Percentiles rank a stretch among this genome's conserved stretches.
Conservation (phyloP, 1,284 basidiomycete genomes). For the Cutaneotrichosporon sp. region DNA sequence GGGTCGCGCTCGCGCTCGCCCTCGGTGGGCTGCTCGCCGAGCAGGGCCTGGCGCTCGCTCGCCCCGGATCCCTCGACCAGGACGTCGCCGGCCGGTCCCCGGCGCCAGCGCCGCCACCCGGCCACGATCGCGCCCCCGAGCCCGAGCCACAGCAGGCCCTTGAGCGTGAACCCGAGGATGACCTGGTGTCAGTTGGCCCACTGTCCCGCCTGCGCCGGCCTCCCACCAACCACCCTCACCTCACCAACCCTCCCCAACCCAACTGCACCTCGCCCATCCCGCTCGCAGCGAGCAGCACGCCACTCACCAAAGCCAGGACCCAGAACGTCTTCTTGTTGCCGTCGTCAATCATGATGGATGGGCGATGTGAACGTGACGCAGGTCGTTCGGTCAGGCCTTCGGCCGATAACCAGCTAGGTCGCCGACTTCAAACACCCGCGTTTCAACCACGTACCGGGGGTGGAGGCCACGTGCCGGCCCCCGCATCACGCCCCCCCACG, state of each 20-base stretch:
- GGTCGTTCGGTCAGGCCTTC: neutral
- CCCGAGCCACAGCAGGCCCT: neutral
- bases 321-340: neutral
- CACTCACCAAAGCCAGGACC: neutral
- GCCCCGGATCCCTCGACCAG: neutral
- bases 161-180: neutral
- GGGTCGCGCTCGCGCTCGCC: neutral
- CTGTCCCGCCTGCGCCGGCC: too few relatives aligned
- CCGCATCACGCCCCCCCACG: neutral
- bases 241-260: too few relatives aligned
- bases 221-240: too few relatives aligned
- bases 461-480: conserved; percentile 1
- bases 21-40: neutral
- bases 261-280: too few relatives aligned
- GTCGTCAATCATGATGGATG: neutral
- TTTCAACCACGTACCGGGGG: neutral
- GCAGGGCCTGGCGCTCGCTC: neutral
- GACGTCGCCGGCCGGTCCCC: neutral
- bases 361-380: neutral
- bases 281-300: too few relatives aligned
- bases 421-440: neutral
- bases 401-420: neutral
- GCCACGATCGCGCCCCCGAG: neutral
- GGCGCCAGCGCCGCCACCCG: neutral
- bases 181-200: neutral